Evolutionary conservation across 345 rosid genomes (phyloP), one percentile per base, ranked within the genome.

Genomic region (Hibiscus syriacus): DNA sequence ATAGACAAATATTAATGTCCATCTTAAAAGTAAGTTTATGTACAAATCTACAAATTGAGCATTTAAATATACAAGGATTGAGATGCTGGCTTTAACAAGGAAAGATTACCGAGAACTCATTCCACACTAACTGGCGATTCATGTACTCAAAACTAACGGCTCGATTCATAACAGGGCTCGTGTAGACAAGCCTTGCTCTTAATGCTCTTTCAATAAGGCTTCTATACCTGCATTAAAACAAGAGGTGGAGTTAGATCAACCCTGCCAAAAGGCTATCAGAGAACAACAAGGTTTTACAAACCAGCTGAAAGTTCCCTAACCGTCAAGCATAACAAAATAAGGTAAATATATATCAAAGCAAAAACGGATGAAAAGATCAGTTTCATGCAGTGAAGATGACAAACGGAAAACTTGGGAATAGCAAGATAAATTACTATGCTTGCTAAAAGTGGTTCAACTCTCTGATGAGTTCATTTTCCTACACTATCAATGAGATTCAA

Each of bases 61-160:
- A 54, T 53, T 25, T 2, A 55, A 29, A 62, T 49, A 14, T 30
- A 50, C 19, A 34, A 12, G 1, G 14, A 41, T 25, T 32, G 19
- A 11, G 17, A 55, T 29, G 41, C 49, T 20, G 26, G 20, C n/a
- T 17, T 25, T 25, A 52, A 9, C 9, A 26, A 57, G 41, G 39
- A 57, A 57, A 61, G 76, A 73, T 80, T 89, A 92, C 98, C 83
- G 93, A 94, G 73, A 94, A 94, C 78, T 94, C 98, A 77, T 94
- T 94, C 99, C 98, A 94, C 78, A 95, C 98, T 70, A 95, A 81
- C 71, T 92, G 98, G 48, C 94, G 92, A 77, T 95, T 90, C 98
- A 92, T 90, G 84, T 95, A 92, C 88, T 95, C 97, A 50, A 95
- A 95, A 86, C 98, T 95, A 72, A 95, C 96, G 23, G 97, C 92